phyloP scores from a whole-genome alignment of 306 rosid species.

The Pterocarpus santalinus region DNA sequence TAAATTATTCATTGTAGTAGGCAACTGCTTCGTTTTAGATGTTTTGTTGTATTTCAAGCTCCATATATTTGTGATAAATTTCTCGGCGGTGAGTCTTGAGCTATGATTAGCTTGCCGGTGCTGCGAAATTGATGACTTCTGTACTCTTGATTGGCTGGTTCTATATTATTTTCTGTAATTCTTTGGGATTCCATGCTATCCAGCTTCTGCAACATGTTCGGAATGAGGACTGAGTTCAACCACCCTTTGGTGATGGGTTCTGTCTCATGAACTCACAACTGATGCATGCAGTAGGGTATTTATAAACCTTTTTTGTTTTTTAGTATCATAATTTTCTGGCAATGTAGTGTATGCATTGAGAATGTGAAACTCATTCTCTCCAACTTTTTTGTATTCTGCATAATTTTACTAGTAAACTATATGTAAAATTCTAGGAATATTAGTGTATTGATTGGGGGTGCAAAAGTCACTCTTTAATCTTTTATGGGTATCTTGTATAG shows the following conservation, averaged over 20 bases:
- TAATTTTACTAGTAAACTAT: no score
- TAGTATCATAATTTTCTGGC: no score
- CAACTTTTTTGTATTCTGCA: no score
- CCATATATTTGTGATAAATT: not conserved
- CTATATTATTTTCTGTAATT: not conserved
- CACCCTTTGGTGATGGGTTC: not conserved
- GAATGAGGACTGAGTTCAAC: not conserved
- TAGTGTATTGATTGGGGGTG: no score
- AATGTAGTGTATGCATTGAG: no score
- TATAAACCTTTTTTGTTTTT: no score
- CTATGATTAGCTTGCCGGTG: not conserved
- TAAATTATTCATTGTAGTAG: conserved; percentile 5
- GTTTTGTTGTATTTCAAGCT: conserved; percentile 9
- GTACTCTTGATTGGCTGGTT: not conserved
- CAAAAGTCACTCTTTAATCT: no score
- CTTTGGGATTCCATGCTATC: conserved; percentile 1
- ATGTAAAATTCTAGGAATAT: no score
- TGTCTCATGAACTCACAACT: no score
- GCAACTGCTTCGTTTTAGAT: conserved; percentile 1
- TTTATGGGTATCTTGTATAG: no score
- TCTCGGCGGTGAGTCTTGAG: conserved; percentile 4
- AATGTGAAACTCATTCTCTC: no score
- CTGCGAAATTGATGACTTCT: conserved; percentile 6
- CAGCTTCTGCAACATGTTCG: conserved; percentile 21
- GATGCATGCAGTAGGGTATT: no score